Conservation (phyloP, 768 basidiomycete genomes). For the Cystoderma amianthinum region DNA sequence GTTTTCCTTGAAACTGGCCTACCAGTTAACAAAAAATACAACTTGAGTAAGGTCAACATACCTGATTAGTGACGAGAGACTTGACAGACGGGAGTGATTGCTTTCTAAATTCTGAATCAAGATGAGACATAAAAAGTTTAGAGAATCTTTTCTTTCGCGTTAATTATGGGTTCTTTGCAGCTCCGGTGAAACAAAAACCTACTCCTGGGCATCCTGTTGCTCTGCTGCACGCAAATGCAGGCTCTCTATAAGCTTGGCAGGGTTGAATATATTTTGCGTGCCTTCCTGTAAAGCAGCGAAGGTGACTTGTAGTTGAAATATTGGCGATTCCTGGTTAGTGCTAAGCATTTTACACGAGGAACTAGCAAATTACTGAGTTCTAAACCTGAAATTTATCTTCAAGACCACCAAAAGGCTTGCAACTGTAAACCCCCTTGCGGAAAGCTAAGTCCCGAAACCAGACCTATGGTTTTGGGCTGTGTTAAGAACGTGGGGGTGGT, state of each 20-base stretch:
- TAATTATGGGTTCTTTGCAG: not conserved
- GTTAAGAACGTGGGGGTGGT: not conserved
- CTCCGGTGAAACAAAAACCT: constrained; percentile 13
- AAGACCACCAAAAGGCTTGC: constrained; percentile 48
- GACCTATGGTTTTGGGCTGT: constrained; percentile 46
- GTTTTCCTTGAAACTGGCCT: constrained; percentile 83
- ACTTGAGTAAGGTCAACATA: constrained; percentile 15
- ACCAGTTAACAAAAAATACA: too few species aligned
- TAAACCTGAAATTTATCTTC: constrained; percentile 34
- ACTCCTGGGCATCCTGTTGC: constrained; percentile 99
- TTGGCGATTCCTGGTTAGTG: constrained; percentile 57
- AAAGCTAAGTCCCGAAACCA: constrained; percentile 89
- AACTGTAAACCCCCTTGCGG: constrained; percentile 76
- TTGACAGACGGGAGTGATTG: constrained; percentile 58
- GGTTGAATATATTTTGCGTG: constrained; percentile 69
- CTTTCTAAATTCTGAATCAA: constrained; percentile 83
- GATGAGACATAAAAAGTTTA: constrained; percentile 87
- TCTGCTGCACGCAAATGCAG: constrained; percentile 74
- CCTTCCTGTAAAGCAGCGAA: constrained; percentile 84
- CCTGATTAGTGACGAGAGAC: constrained; percentile 71
- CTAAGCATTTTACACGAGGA: not conserved
- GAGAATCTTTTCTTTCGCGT: constrained; percentile 59
- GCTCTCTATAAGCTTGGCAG: constrained; percentile 77
- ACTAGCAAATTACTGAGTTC: too few species aligned
- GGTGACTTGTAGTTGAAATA: constrained; percentile 71